These are phyloP conservation scores for Kwoniella shivajii DNA, from an alignment of 1,284 basidiomycete genomes.

Conservation along the genomic window DNA sequence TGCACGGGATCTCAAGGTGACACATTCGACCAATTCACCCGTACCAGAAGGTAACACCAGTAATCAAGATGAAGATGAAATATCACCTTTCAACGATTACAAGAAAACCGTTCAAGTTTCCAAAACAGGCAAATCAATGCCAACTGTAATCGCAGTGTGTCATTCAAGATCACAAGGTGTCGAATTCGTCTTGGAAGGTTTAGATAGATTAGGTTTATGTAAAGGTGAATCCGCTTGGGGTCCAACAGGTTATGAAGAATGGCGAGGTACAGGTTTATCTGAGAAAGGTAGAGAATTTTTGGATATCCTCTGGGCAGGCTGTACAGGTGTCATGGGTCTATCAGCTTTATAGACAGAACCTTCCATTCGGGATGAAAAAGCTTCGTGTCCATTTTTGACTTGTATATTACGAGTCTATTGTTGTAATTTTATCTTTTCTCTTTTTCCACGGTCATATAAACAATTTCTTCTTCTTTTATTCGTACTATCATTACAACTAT, in stretches of 20 bases:
- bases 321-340: conserved; percentile 51
- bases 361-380: no score
- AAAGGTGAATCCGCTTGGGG: conserved; percentile 53
- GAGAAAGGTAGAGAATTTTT: conserved; percentile 47
- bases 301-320: conserved; percentile 52
- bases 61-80: background rate
- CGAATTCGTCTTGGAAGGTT: conserved; percentile 54
- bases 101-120: conserved; percentile 16
- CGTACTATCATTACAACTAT: no score
- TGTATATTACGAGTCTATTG: no score
- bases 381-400: no score
- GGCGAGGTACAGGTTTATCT: conserved; percentile 51
- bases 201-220: conserved; percentile 53
- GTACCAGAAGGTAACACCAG: background rate
- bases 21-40: no score
- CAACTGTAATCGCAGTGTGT: conserved; percentile 54
- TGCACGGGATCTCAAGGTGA: no score
- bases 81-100: conserved; percentile 6
- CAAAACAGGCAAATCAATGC: conserved; percentile 43
- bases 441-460: no score
- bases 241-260: conserved; percentile 55
- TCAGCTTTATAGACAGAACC: conserved; percentile 9
- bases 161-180: conserved; percentile 52
- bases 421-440: no score
- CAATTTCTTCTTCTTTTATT: no score